A percentile compares a stretch with the other conserved stretches of the same genome.
Evolutionary conservation across 768 basidiomycete genomes (phyloP).

Genomic region (Hypholoma fasciculare): DNA sequence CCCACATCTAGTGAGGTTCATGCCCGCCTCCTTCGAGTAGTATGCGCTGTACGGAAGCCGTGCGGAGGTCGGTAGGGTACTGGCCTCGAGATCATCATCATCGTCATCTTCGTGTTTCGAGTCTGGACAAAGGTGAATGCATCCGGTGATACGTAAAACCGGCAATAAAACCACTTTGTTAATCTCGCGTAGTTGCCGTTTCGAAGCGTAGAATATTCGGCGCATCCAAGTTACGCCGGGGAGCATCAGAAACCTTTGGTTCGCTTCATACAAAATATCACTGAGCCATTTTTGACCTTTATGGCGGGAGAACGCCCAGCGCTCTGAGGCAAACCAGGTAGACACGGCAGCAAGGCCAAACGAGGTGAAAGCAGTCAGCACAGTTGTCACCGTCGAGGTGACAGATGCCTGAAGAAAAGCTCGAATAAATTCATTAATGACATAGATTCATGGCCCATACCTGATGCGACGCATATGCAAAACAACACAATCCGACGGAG

Average conservation of each 20-base stretch:
- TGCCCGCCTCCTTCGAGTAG: conserved; percentile 12
- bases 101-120: conserved; percentile 5
- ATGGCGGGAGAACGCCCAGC: conserved; percentile 62
- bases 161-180: neutral
- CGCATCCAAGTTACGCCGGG: conserved; percentile 20
- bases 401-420: conserved; percentile 43
- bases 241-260: conserved; percentile 30
- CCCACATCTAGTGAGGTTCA: conserved; percentile 15
- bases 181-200: conserved; percentile 9
- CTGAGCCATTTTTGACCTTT: conserved; percentile 70
- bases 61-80: conserved; percentile 23
- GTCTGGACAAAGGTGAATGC: neutral
- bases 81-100: conserved; percentile 27
- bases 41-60: neutral
- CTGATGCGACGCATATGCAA: conserved; percentile 74
- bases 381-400: conserved; percentile 72
- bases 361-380: conserved; percentile 73
- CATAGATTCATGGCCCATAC: conserved; percentile 31
- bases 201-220: conserved; percentile 3
- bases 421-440: neutral
- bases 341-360: conserved; percentile 73
- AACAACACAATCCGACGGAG: conserved; percentile 74
- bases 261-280: conserved; percentile 53
- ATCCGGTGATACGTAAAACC: neutral
- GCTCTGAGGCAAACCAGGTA: conserved; percentile 72